Percentiles rank a stretch among this genome's conserved stretches.
Conservation (phyloP, 768 basidiomycete genomes). For the Kondoa subrosea region DNA sequence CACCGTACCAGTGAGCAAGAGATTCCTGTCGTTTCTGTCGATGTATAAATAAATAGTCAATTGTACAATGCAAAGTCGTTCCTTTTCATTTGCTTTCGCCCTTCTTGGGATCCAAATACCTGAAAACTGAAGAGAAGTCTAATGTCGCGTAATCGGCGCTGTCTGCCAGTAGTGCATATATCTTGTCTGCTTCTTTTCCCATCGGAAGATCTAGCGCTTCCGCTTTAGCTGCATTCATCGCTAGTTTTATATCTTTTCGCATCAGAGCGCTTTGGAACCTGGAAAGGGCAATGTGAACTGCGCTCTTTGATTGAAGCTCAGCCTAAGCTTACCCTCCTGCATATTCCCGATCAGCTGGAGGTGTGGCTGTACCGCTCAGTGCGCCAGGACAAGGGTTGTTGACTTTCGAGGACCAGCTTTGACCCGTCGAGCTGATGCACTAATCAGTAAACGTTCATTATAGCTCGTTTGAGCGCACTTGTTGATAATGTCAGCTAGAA, state of each 20-base stretch:
- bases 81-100: not conserved
- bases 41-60: not conserved
- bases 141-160: not conserved
- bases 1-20: too few species aligned
- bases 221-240: conserved; percentile 42
- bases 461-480: not conserved
- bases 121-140: conserved; percentile 1
- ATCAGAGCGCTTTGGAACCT: conserved; percentile 11
- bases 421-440: conserved; percentile 31
- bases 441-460: not conserved
- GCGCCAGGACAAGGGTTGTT: conserved; percentile 76
- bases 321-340: conserved; percentile 47
- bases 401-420: conserved; percentile 31
- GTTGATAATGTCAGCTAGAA: conserved; percentile 69
- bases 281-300: conserved; percentile 6
- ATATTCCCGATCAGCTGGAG: conserved; percentile 61
- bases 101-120: not conserved
- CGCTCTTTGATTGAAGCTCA: not conserved
- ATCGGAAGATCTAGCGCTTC: not conserved
- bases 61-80: not conserved
- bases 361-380: conserved; percentile 39
- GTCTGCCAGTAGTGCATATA: not conserved
- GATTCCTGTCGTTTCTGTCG: too few species aligned
- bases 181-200: not conserved
- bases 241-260: conserved; percentile 65